Evolutionary conservation across 495 filamentous ascomycete genomes (phyloP).

Genomic region (Acidiella bohemica): DNA sequence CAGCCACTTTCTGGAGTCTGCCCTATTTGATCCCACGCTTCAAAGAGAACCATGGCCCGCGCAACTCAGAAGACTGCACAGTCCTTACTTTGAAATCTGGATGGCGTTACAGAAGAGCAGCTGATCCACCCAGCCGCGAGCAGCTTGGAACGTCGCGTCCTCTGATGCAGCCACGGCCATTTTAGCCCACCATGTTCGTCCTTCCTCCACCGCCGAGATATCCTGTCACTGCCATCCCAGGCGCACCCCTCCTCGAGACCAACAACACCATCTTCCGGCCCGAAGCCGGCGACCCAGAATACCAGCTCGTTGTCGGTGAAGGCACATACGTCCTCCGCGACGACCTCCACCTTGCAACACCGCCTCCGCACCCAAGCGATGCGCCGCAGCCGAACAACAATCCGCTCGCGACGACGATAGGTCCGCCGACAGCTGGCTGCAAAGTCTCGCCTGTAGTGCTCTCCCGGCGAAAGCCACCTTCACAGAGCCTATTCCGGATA

Average conservation of each 20-base stretch:
- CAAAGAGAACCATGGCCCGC: too few species aligned
- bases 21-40: too few species aligned
- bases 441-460: slow-evolving; percentile 66
- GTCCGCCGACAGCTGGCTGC: slow-evolving; percentile 72
- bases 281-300: slow-evolving; percentile 60
- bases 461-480: slow-evolving; percentile 44
- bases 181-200: slow-evolving; percentile 30
- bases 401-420: slow-evolving; percentile 70
- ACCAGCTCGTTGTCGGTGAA: slow-evolving; percentile 83
- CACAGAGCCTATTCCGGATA: slow-evolving; percentile 39
- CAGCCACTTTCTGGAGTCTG: too few species aligned
- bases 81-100: too few species aligned
- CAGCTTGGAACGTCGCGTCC: too few species aligned
- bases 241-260: slow-evolving; percentile 67
- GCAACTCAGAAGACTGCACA: too few species aligned
- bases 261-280: slow-evolving; percentile 77
- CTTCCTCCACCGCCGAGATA: slow-evolving; percentile 77
- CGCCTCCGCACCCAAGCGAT: slow-evolving; percentile 89
- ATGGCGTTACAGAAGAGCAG: too few species aligned
- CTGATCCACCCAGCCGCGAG: too few species aligned
- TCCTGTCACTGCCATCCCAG: slow-evolving; percentile 27
- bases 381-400: slow-evolving; percentile 73
- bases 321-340: slow-evolving; percentile 83
- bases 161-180: too few species aligned
- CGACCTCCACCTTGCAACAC: slow-evolving; percentile 81